Percentiles rank a stretch among this genome's conserved stretches.
Conservation (phyloP, 495 filamentous ascomycete genomes). For the Lasiosphaeria ovina region DNA sequence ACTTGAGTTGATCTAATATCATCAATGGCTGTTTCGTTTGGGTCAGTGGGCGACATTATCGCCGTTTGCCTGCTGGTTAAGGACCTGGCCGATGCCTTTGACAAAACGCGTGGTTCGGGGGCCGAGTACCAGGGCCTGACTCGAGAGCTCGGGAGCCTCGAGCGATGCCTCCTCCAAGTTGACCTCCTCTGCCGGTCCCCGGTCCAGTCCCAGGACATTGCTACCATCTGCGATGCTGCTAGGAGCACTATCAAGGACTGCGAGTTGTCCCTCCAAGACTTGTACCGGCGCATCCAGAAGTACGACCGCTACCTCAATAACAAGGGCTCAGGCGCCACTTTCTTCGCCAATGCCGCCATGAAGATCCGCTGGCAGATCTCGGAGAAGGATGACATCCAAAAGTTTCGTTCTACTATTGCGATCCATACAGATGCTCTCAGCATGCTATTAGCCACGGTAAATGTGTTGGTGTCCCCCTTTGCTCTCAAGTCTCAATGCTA, state of each 20-base stretch:
- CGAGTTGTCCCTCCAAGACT: neutral
- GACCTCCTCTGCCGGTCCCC: neutral
- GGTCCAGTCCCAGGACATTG: neutral
- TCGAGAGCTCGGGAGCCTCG: neutral
- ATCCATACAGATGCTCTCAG: neutral
- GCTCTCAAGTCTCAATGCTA: neutral
- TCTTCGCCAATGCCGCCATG: neutral
- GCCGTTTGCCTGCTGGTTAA: neutral
- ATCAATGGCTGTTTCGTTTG: neutral
- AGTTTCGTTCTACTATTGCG: neutral
- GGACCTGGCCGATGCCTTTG: neutral
- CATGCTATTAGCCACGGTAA: neutral
- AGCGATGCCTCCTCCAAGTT: neutral
- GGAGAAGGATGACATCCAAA: neutral
- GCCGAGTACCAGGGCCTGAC: neutral
- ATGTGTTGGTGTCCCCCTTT: neutral
- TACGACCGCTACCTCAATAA: neutral
- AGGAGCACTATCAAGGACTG: neutral
- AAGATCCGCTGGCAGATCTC: neutral
- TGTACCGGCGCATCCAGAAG: neutral
- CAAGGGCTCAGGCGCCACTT: neutral
- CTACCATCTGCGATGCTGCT: neutral
- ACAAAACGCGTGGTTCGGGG: neutral
- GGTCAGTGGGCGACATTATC: neutral
- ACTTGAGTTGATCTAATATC: too few relatives aligned